Evolutionary conservation across 495 filamentous ascomycete species (phyloP), one percentile per base, ranked within the genome.

Genomic region (Aspergillus heteromorphus): DNA sequence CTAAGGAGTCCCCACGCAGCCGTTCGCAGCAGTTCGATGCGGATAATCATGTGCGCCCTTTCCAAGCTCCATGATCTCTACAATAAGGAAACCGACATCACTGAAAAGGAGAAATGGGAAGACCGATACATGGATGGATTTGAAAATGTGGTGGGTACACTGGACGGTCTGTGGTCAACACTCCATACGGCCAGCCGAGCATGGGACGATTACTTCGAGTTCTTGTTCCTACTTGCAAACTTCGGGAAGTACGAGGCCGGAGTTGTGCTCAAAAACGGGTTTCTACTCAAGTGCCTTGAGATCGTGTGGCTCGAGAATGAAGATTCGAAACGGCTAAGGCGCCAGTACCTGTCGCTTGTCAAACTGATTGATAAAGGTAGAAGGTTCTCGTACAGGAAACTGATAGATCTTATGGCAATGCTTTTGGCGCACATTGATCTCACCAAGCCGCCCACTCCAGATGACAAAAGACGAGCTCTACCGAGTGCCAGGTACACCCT

Each of bases 121-220:
- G 49, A 48, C 47, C 57, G 48, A 56, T 74, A 69, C 53, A 42
- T 68, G 7, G 64, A 66, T 36, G 63, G 80, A 6, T 74, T 91
- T 49, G 73, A 79, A 25, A 61, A 69, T 21, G 64, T 93, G 51
- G 81, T 86, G 55, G 66, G 66, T 3, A 72, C 66, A 14, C 58
- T 86, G 8, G 68, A 68, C 38, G 77, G 79, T 10, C 54, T 83
- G 6, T 86, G 80, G 80, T 57, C 76, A 4, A 64, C 63, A 8
- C 63, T 87, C 25, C 83, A 88, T 53, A 65, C 69, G 2, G 72
- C 77, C 20, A 64, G 79, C 18, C 82, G 87, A 27, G 78, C 83
- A 8, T 95, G 90, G 90, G 81, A 83, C 38, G 90, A 95, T 61
- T 91, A 87, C 41, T 93, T 93, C 59, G 83, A 81, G 21, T 76